Conservation (phyloP, 2,329 filamentous ascomycete genomes). For the Fusarium tjaetaba region DNA sequence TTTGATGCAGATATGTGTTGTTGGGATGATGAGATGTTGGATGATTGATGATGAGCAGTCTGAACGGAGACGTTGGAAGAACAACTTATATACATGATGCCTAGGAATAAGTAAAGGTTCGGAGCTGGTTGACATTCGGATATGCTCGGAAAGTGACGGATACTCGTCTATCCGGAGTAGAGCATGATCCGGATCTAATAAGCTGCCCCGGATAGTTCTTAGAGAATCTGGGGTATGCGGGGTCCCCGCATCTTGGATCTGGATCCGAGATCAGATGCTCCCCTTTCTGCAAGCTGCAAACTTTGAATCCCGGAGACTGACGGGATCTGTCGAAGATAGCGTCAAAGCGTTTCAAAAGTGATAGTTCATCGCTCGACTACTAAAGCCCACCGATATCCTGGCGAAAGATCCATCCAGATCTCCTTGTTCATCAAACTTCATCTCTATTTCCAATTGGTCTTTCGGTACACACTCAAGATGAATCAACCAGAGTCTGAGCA, state of each 20-base stretch:
- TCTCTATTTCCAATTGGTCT: background rate
- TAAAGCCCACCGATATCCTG: background rate
- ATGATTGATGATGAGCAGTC: background rate
- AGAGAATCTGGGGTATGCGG: background rate
- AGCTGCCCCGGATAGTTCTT: background rate
- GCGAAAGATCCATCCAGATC: background rate
- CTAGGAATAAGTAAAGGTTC: fast-evolving
- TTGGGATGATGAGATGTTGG: background rate
- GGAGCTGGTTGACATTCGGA: background rate
- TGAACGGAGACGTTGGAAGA: fast-evolving
- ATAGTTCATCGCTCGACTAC: background rate
- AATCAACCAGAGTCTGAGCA: background rate
- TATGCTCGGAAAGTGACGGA: background rate
- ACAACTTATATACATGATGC: background rate
- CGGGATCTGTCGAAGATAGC: background rate
- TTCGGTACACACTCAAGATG: background rate
- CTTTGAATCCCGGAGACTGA: background rate
- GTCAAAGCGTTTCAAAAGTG: background rate
- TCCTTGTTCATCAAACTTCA: background rate
- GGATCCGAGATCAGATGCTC: background rate
- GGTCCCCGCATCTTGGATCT: background rate
- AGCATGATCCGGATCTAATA: background rate
- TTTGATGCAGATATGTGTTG: background rate
- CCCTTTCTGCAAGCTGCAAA: background rate
- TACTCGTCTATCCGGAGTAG: background rate